Evolutionary conservation across 352 stramenopile species (phyloP).

Genomic region (Aphanomyces cochlioides): DNA sequence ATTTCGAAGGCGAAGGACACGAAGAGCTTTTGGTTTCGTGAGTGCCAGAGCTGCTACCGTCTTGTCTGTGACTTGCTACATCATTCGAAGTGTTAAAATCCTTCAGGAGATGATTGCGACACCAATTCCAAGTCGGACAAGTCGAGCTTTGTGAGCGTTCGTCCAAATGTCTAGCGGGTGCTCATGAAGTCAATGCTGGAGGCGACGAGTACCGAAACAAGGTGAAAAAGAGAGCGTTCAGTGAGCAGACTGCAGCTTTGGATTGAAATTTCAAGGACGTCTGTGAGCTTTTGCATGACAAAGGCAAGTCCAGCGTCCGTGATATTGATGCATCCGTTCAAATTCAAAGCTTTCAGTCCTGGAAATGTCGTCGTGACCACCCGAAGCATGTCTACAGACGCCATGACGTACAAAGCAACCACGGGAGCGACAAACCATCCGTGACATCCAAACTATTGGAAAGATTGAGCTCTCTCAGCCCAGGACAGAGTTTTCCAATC

Average conservation of each 20-base stretch:
- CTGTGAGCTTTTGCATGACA: constrained; percentile 41
- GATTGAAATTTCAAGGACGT: constrained; percentile 46
- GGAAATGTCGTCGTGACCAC: constrained; percentile 39
- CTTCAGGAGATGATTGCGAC: background rate
- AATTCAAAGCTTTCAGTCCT: constrained; percentile 41
- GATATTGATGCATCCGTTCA: constrained; percentile 49
- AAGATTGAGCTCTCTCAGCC: constrained; percentile 4
- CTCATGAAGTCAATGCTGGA: background rate
- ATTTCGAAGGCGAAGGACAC: background rate
- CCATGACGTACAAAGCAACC: background rate
- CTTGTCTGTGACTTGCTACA: constrained; percentile 17
- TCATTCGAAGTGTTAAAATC: background rate
- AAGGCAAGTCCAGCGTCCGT: constrained; percentile 49
- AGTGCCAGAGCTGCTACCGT: background rate
- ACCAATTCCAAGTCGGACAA: constrained; percentile 48
- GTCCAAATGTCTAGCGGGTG: constrained; percentile 22
- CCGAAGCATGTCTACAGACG: constrained; percentile 38
- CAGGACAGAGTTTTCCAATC: background rate
- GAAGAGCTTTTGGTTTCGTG: constrained; percentile 9
- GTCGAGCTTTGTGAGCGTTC: constrained; percentile 51
- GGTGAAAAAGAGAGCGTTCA: constrained; percentile 42
- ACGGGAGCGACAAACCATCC: constrained; percentile 12
- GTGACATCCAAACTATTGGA: constrained; percentile 20
- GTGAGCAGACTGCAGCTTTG: constrained; percentile 41
- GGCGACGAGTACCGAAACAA: constrained; percentile 47